Evolutionary conservation across 805 yeast genomes (phyloP).

Genomic region (Hanseniaspora taiwanica): DNA sequence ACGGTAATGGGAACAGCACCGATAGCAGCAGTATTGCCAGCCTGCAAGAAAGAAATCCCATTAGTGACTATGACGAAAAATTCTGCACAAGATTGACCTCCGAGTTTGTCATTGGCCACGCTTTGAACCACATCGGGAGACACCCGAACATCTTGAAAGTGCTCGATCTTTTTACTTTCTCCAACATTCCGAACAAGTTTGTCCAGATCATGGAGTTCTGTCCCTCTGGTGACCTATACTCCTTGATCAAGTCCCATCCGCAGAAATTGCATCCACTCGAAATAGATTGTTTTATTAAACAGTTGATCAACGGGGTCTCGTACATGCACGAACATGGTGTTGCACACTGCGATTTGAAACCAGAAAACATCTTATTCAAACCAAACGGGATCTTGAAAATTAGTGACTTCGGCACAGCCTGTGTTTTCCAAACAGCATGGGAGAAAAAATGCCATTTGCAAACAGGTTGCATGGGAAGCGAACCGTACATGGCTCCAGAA

Average conservation of each 20-base stretch:
- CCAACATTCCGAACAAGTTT: conserved; percentile 43
- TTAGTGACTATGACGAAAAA: conserved; percentile 66
- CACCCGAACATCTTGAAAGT: conserved; percentile 69
- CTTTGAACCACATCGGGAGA: conserved; percentile 35
- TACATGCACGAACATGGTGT: conserved; percentile 88
- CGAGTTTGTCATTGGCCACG: conserved; percentile 77
- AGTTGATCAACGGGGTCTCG: conserved; percentile 64
- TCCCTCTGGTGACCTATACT: conserved; percentile 66
- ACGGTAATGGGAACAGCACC: neutral
- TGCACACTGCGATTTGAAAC: conserved; percentile 86
- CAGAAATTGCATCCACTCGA: conserved; percentile 37
- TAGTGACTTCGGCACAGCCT: conserved; percentile 84
- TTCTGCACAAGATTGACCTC: conserved; percentile 79
- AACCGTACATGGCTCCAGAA: conserved; percentile 88
- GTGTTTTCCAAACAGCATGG: conserved; percentile 86
- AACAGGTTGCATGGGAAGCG: conserved; percentile 75
- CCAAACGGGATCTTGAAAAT: conserved; percentile 53
- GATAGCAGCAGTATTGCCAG: neutral
- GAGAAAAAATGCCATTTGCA: conserved; percentile 57
- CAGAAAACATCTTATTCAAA: conserved; percentile 70
- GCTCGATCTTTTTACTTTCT: conserved; percentile 61
- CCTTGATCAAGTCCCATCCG: conserved; percentile 26
- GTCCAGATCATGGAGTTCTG: conserved; percentile 92
- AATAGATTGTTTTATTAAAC: conserved; percentile 84
- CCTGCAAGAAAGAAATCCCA: neutral